A percentile compares a stretch with the other conserved stretches of the same genome.
phyloP scores from a whole-genome alignment of 2,329 filamentous ascomycete species.

The Ceratocystis smalleyi region DNA sequence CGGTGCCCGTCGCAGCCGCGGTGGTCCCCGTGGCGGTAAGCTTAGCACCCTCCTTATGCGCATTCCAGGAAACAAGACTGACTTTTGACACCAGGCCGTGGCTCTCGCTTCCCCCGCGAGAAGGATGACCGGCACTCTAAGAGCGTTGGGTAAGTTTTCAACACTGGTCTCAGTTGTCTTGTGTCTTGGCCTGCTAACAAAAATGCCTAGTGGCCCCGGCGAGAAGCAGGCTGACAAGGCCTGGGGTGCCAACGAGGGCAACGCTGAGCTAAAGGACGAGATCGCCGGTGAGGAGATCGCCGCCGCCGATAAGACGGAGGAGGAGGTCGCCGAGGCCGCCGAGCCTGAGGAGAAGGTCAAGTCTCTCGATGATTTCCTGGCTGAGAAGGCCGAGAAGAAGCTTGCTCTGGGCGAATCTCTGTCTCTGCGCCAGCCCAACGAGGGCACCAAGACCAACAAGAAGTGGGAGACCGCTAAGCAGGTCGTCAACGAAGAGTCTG shows the following conservation, averaged over 20 bases:
- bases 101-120: conserved; percentile 36
- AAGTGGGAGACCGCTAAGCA: conserved; percentile 82
- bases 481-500: conserved; percentile 49
- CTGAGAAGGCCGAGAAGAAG: conserved; percentile 58
- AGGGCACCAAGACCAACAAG: conserved; percentile 74
- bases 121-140: conserved; percentile 42
- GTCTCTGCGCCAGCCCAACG: conserved; percentile 78
- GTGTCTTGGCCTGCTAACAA: conserved; percentile 19
- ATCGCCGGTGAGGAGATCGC: conserved; percentile 81
- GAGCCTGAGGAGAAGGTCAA: conserved; percentile 76
- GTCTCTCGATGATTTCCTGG: conserved; percentile 80
- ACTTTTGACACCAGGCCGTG: conserved; percentile 32
- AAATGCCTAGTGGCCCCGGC: conserved; percentile 38
- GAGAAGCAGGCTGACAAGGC: conserved; percentile 79
- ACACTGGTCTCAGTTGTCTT: background rate
- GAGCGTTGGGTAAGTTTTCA: conserved; percentile 30
- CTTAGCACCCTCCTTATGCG: conserved; percentile 8
- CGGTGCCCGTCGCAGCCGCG: conserved; percentile 39
- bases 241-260: conserved; percentile 73
- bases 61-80: background rate
- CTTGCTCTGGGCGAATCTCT: conserved; percentile 46
- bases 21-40: conserved; percentile 45
- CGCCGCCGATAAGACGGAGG: conserved; percentile 64
- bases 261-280: conserved; percentile 80
- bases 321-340: conserved; percentile 30